Evolutionary conservation across 495 filamentous ascomycete genomes (phyloP).

Genomic region (Aspergillus coremiiformis): DNA sequence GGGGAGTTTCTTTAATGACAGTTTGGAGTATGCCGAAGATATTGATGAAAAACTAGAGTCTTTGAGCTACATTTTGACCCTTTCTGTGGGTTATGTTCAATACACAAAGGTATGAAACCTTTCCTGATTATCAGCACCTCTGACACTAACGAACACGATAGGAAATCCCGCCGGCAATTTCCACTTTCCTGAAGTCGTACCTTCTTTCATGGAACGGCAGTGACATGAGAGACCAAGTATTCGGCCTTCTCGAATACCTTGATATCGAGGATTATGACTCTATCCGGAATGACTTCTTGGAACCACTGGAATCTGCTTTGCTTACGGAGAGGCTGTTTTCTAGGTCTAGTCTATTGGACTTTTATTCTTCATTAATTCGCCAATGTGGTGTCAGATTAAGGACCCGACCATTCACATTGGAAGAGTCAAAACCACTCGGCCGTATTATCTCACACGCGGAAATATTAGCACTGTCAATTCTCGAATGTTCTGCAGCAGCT

Average conservation of each 20-base stretch:
- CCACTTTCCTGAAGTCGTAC: constrained; percentile 56
- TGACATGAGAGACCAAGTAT: constrained; percentile 48
- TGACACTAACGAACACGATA: constrained; percentile 28
- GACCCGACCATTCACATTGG: constrained; percentile 18
- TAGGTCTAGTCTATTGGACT: constrained; percentile 51
- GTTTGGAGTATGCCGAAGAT: constrained; percentile 45
- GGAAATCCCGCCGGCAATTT: constrained; percentile 52
- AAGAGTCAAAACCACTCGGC: constrained; percentile 34
- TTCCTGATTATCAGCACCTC: not conserved
- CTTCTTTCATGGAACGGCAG: constrained; percentile 62
- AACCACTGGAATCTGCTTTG: constrained; percentile 51
- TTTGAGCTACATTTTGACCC: constrained; percentile 44
- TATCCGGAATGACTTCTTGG: constrained; percentile 39
- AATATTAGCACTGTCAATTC: constrained; percentile 52
- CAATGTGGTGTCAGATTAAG: constrained; percentile 54
- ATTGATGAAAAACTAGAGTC: constrained; percentile 39
- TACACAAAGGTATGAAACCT: constrained; percentile 53
- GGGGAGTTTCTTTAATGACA: constrained; percentile 50
- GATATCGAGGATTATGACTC: constrained; percentile 54
- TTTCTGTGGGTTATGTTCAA: constrained; percentile 51
- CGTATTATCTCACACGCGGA: constrained; percentile 52
- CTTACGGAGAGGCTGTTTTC: constrained; percentile 44
- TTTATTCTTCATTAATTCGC: constrained; percentile 63
- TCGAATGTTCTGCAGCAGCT: constrained; percentile 39
- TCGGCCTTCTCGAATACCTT: constrained; percentile 58